These are phyloP conservation scores for Pseudoturritis turrita DNA, from an alignment of 345 rosid genomes.

Conservation along the genomic window DNA sequence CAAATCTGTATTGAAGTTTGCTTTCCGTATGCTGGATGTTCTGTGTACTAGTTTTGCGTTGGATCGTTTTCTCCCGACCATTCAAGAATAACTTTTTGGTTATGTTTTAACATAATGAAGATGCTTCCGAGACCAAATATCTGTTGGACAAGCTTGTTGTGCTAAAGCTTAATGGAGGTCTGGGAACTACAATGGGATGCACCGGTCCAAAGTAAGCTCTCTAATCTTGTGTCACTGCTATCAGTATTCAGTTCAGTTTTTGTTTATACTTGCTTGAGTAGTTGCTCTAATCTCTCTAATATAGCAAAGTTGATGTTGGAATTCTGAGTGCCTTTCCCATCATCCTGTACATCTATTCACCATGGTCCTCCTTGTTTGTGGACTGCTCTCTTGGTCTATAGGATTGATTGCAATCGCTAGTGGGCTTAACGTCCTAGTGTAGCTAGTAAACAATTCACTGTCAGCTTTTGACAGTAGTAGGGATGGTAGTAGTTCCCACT, in stretches of 20 bases:
- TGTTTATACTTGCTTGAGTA: neutral
- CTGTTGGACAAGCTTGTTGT: constrained; percentile 88
- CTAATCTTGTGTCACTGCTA: constrained; percentile 5
- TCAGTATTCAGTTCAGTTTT: neutral
- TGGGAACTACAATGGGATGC: constrained; percentile 98
- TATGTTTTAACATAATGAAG: constrained; percentile 32
- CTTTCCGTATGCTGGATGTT: neutral
- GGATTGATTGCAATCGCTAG: neutral
- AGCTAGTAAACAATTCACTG: neutral
- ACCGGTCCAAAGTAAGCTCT: constrained; percentile 86
- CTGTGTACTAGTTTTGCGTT: neutral
- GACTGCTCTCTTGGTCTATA: neutral
- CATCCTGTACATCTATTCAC: neutral
- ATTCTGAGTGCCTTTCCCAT: neutral
- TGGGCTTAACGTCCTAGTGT: neutral
- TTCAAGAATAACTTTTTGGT: neutral
- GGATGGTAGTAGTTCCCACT: neutral
- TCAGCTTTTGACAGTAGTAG: neutral
- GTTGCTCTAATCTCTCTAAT: neutral
- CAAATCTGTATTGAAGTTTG: neutral
- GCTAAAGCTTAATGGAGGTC: constrained; percentile 91
- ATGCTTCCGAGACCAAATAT: constrained; percentile 58
- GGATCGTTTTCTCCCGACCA: neutral
- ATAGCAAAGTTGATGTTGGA: neutral
- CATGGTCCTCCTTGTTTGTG: neutral